Base-by-base conservation (phyloP, 257 asterid genomes). In the Oldenlandia corymbosa region DNA sequence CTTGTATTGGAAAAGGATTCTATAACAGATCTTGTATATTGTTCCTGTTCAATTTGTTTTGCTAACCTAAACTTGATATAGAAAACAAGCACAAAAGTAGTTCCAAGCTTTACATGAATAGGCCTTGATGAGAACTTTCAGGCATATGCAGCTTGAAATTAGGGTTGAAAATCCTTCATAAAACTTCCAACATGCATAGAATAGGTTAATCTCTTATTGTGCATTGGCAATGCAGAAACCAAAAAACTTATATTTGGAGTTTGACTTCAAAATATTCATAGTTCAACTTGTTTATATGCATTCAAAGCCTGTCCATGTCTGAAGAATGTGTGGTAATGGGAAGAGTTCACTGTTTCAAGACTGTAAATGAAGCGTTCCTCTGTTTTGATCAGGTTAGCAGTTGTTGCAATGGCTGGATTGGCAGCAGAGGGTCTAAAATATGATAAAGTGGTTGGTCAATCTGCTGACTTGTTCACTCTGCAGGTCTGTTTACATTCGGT, bases 361-460 rank as follows among this genome's bases (percentile, higher is more conserved):
- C 37, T 27, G 52, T 4, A 21, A 45, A 58, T 64, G 18, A 17
- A 53, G 6, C 28, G 2, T 3, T 5, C 13, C 26, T 5, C 13
- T 60, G 32, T 53, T n/a, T 36, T 64, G 68, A 64, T 65, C 82
- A 92, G 98, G 85, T 68, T 92, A 60, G 98, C 97, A 45, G 95
- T 86, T 26, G 93, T 92, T 49, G 94, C 97, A 32, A 86, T 92
- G 97, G 98, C 95, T 39, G 97, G 98, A 56, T 75, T 91, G 41
- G 98, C 98, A 41, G 97, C 98, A 21, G 98, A 88, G 78, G 98
- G 95, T 77, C 76, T 92, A 58, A 83, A 85, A 69, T 92, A 83
- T n/a, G 95, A 92, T 63, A 88, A 88, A 85, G 98, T 92, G 21
- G 57, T 89, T 1, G 98, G 97, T 27, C 98, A 89, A 77, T 92